phyloP scores from a whole-genome alignment of 2,329 filamentous ascomycete genomes.

The Alternaria arbusti region DNA sequence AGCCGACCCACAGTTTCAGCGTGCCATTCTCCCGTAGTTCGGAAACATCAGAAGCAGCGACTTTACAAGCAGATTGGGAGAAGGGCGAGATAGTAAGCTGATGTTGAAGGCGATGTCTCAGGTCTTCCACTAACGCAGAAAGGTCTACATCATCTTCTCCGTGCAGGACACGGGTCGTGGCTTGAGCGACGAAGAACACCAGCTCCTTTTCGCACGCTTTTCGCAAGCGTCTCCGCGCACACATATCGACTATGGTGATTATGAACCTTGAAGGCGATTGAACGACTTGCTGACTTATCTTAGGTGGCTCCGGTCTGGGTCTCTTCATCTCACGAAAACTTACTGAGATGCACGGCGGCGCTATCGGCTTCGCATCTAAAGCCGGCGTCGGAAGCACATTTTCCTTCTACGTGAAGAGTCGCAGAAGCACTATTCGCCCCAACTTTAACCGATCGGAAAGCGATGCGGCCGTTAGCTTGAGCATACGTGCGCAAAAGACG shows the following conservation, averaged over 20 bases:
- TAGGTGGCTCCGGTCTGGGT: conserved; percentile 39
- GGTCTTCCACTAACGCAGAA: conserved; percentile 7
- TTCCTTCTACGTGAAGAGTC: conserved; percentile 40
- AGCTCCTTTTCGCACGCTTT: conserved; percentile 41
- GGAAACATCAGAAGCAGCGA: conserved; percentile 15
- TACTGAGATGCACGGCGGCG: conserved; percentile 41
- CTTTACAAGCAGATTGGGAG: conserved; percentile 43
- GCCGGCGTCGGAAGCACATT: conserved; percentile 38
- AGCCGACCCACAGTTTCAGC: conserved; percentile 41
- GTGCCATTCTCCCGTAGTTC: conserved; percentile 19
- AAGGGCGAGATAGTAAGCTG: conserved; percentile 25
- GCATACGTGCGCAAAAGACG: conserved; percentile 17
- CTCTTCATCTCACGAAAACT: conserved; percentile 41
- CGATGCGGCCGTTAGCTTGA: conserved; percentile 8
- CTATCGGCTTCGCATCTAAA: conserved; percentile 36
- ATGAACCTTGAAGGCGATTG: rapidly evolving
- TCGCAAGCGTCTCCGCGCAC: conserved; percentile 42
- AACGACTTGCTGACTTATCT: not conserved
- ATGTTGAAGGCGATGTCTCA: not conserved
- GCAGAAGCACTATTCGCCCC: conserved; percentile 10
- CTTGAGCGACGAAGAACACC: conserved; percentile 46
- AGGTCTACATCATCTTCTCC: conserved; percentile 46
- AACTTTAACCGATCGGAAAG: conserved; percentile 10
- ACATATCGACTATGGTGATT: conserved; percentile 43
- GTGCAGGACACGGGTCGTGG: conserved; percentile 51